A percentile compares a stretch with the other conserved stretches of the same genome.
phyloP scores from a whole-genome alignment of 768 basidiomycete species.

The Solioccasus polychromus region DNA sequence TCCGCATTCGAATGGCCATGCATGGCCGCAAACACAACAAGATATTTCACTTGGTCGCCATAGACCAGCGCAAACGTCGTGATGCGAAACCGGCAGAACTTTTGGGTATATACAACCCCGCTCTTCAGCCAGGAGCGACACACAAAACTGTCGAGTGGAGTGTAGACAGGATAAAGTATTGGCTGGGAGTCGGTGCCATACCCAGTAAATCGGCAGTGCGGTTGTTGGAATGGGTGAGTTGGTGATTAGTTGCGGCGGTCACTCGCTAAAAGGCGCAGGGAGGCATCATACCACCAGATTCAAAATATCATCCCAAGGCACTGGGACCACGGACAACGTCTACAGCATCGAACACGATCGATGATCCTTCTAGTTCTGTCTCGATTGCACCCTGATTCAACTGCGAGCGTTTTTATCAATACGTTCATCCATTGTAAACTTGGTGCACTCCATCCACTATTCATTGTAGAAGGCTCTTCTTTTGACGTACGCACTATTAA shows the following conservation, averaged over 20 bases:
- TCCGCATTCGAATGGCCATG: slow-evolving; percentile 83
- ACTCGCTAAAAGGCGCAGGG: slow-evolving; percentile 41
- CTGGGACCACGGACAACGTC: slow-evolving; percentile 15
- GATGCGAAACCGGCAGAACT: slow-evolving; percentile 87
- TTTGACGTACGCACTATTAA: slow-evolving; percentile 12
- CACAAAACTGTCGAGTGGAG: slow-evolving; percentile 88
- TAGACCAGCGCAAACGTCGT: slow-evolving; percentile 65
- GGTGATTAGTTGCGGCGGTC: background rate
- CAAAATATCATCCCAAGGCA: slow-evolving; percentile 49
- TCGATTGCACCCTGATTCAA: slow-evolving; percentile 1
- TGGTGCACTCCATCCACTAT: background rate
- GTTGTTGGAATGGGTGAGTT: slow-evolving; percentile 69
- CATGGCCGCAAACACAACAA: slow-evolving; percentile 74
- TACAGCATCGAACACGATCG: background rate
- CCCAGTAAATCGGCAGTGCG: slow-evolving; percentile 77
- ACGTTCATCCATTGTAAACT: background rate
- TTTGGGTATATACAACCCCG: slow-evolving; percentile 82
- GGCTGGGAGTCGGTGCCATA: slow-evolving; percentile 81
- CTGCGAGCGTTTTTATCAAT: background rate
- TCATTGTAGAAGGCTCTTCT: slow-evolving; percentile 9
- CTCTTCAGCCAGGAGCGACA: slow-evolving; percentile 43
- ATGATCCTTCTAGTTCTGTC: background rate
- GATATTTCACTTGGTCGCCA: slow-evolving; percentile 83
- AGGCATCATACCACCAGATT: slow-evolving; percentile 55
- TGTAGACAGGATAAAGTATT: slow-evolving; percentile 84